Conservation (phyloP, 306 rosid genomes). For the Quercus glauca region DNA sequence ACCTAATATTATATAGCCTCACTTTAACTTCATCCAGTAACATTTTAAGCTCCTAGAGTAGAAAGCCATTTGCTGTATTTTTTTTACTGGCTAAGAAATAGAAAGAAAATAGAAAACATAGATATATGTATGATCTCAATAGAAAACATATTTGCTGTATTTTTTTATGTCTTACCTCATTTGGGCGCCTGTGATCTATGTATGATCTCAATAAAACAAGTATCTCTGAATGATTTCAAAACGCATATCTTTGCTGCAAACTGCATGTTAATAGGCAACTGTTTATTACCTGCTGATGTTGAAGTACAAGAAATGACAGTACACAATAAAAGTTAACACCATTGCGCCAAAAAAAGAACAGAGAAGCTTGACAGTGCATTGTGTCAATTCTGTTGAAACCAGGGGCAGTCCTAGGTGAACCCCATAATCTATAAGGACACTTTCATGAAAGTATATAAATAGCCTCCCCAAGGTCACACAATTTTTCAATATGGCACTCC, state of each 20-base stretch:
- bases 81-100: background rate
- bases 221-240: conserved; percentile 84
- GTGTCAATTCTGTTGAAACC: background rate
- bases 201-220: conserved; percentile 76
- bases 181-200: conserved; percentile 59
- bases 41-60: background rate
- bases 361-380: background rate
- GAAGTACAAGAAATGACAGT: conserved; percentile 8
- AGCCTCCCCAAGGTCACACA: too few relatives aligned
- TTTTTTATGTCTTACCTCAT: conserved; percentile 46
- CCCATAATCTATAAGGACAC: too few relatives aligned
- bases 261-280: conserved; percentile 43
- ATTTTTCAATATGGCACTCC: too few relatives aligned
- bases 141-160: too few relatives aligned
- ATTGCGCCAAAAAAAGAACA: too few relatives aligned
- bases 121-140: too few relatives aligned
- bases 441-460: too few relatives aligned
- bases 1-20: background rate
- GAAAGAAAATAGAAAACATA: background rate
- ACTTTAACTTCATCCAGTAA: background rate
- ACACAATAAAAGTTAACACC: background rate
- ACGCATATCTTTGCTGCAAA: conserved; percentile 87
- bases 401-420: too few relatives aligned
- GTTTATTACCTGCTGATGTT: background rate
- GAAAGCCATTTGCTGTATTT: too few relatives aligned